Conservation (phyloP, 1,139 yeast species). For the Saccharomyces hybrid region DNA sequence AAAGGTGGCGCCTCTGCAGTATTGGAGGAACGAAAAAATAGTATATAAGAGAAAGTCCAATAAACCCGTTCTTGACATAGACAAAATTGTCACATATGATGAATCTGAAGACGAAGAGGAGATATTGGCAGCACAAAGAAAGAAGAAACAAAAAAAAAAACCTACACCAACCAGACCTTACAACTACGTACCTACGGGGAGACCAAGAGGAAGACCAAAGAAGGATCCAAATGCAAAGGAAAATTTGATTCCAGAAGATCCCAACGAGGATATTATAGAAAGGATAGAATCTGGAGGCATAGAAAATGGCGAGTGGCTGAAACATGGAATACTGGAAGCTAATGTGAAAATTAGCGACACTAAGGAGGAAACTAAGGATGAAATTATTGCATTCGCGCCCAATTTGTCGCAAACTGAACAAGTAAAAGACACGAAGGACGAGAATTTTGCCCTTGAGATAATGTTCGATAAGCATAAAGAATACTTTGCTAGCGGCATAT, state of each 20-base stretch:
- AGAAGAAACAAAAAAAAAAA: slow-evolving; percentile 6
- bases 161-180: slow-evolving; percentile 19
- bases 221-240: slow-evolving; percentile 9
- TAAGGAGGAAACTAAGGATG: slow-evolving; percentile 37
- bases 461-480: slow-evolving; percentile 62
- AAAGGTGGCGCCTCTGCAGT: slow-evolving; percentile 67
- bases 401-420: slow-evolving; percentile 45
- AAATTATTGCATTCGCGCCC: slow-evolving; percentile 66
- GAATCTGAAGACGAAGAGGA: slow-evolving; percentile 30
- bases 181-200: slow-evolving; percentile 23
- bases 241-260: slow-evolving; percentile 11
- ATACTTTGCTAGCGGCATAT: slow-evolving; percentile 68
- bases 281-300: slow-evolving; percentile 33
- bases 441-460: slow-evolving; percentile 56
- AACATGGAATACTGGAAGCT: slow-evolving; percentile 45
- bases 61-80: slow-evolving; percentile 51
- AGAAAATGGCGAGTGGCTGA: slow-evolving; percentile 51
- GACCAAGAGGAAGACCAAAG: slow-evolving; percentile 24
- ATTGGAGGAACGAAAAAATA: slow-evolving; percentile 77
- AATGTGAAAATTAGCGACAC: slow-evolving; percentile 41
- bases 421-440: slow-evolving; percentile 40
- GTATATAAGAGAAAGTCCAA: slow-evolving; percentile 50
- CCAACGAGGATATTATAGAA: slow-evolving; percentile 17
- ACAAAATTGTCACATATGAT: slow-evolving; percentile 45
- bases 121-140: slow-evolving; percentile 5